These are phyloP conservation scores for Epichloe glyceriae DNA, from an alignment of 2,329 filamentous ascomycete genomes.

Conservation along the genomic window DNA sequence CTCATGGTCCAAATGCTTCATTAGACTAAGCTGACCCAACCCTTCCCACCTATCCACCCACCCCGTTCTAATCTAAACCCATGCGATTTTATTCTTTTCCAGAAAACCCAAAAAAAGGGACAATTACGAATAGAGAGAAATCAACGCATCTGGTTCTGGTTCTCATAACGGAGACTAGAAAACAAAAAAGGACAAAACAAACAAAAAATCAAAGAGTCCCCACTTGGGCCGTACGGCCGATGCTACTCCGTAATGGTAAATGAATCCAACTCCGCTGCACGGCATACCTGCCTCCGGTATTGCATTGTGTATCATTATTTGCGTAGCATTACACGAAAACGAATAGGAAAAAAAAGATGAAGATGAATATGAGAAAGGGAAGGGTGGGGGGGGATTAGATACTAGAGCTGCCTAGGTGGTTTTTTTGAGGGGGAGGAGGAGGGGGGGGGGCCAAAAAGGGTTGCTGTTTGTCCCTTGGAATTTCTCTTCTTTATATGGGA, in stretches of 20 bases:
- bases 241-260: neutral
- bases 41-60: too few species aligned
- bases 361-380: neutral
- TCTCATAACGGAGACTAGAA: too few species aligned
- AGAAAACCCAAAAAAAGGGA: neutral
- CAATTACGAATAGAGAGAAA: neutral
- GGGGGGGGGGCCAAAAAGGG: too few species aligned
- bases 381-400: too few species aligned
- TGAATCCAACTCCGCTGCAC: neutral
- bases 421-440: too few species aligned
- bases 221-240: too few species aligned
- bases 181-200: accelerated
- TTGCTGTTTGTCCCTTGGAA: too few species aligned
- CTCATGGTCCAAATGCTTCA: too few species aligned
- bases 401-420: too few species aligned
- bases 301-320: neutral
- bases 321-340: neutral
- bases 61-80: neutral
- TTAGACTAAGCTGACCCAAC: neutral
- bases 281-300: neutral
- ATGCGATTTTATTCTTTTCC: neutral
- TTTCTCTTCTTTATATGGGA: neutral
- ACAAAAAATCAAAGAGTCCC: too few species aligned
- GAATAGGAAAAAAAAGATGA: neutral
- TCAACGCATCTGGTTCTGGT: too few species aligned